Conservation (phyloP, 176 grass and related monocot species). For the Aechmea fasciata region DNA sequence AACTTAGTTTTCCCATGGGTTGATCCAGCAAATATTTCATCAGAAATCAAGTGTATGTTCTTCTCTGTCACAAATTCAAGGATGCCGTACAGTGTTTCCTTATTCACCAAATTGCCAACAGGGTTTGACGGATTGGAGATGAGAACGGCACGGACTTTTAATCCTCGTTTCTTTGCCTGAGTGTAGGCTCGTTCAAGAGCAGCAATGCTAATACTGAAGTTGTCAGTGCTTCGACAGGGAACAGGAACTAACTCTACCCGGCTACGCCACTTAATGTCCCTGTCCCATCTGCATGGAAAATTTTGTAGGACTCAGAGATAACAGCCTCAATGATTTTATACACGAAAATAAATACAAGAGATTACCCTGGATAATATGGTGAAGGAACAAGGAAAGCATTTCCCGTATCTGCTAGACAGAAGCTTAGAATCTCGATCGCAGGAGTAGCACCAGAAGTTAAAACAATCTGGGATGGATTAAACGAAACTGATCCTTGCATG, state of each 20-base stretch:
- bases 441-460: conserved; percentile 76
- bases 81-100: conserved; percentile 59
- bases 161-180: conserved; percentile 76
- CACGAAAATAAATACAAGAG: not conserved
- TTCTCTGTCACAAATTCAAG: conserved; percentile 65
- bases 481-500: conserved; percentile 58
- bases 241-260: conserved; percentile 84
- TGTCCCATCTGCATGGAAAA: conserved; percentile 56
- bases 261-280: conserved; percentile 82
- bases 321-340: not conserved
- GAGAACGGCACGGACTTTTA: conserved; percentile 82
- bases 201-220: conserved; percentile 69
- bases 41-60: conserved; percentile 95
- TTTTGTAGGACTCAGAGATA: not conserved
- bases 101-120: conserved; percentile 65
- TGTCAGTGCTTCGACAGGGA: conserved; percentile 85
- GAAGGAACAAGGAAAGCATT: conserved; percentile 98
- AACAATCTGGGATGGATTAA: conserved; percentile 77
- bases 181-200: conserved; percentile 81
- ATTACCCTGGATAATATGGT: conserved; percentile 90
- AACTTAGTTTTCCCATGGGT: conserved; percentile 52
- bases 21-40: conserved; percentile 94
- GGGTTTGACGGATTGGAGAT: conserved; percentile 88
- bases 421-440: conserved; percentile 88
- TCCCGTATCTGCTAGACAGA: conserved; percentile 85